Evolutionary conservation across 140 eudicot species (phyloP), one percentile per base, ranked within the genome.

Genomic region (Stevia rebaudiana): DNA sequence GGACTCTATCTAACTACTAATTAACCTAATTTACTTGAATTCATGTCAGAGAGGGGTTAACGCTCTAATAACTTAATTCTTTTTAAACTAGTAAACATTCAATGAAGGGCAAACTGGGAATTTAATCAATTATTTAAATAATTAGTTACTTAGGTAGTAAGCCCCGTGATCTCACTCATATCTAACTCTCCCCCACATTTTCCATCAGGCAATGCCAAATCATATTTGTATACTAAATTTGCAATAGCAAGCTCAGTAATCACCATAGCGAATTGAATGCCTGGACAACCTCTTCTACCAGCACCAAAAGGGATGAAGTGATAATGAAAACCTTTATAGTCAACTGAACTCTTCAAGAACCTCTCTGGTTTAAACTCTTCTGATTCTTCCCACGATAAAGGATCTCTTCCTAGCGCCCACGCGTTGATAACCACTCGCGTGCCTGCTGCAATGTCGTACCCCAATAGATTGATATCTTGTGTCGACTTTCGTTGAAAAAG

Each of bases 331-430:
- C 79, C 79, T 53, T 61, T 75, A 60, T 67, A 75, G 0, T 77
- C 82, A 0, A 71, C 30, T 1, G 62, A 1, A 12, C 15, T 70
- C 28, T 63, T 63, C 2, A 69, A 74, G n/a, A 79, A 79, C 55
- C 83, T 73, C 49, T 73, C 83, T 3, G 83, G 83, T 15, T 6
- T 47, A 43, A 76, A 76, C 18, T 49, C 30, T 0, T 55, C 64
- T 0, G 80, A 42, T 3, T 76, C 76, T 3, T 44, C 25, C 80
- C 76, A 76, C 0, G 48, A 35, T 3, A 19, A 9, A 0, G 76
- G 76, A 19, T 76, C 80, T 63, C 76, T 56, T 0, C 70, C 75
- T 10, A 69, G 47, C 0, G 80, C 80, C 80, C 80, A 75, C 5
- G 75, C 80, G 11, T 75, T 75, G 11, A 75, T 43, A 23, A 75